Conservation (phyloP, 192 early-diverging fungal species). For the Coemansia sp. region DNA sequence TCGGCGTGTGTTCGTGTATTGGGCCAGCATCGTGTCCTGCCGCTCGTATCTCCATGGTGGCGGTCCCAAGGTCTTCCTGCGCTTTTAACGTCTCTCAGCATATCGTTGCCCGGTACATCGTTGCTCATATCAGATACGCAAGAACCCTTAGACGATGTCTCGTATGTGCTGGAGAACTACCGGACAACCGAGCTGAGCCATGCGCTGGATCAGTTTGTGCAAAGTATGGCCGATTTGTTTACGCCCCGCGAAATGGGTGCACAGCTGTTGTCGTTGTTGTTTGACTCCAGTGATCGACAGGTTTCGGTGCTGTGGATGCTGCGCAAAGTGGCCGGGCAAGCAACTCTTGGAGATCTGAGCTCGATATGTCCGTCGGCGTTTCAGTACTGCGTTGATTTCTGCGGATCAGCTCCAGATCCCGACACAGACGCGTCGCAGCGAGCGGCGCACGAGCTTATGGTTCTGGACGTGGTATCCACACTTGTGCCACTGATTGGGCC, state of each 20-base stretch:
- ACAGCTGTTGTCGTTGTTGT: constrained; percentile 19
- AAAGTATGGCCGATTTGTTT: constrained; percentile 2
- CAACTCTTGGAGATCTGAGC: not conserved
- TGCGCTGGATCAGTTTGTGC: constrained; percentile 26
- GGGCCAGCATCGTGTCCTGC: constrained; percentile 9
- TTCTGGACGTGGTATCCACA: constrained; percentile 22
- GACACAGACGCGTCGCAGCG: not conserved
- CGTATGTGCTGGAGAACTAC: constrained; percentile 28
- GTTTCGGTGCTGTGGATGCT: constrained; percentile 32
- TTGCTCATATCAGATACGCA: constrained; percentile 24
- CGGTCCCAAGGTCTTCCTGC: constrained; percentile 17
- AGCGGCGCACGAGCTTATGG: constrained; percentile 9
- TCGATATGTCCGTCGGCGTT: constrained; percentile 17
- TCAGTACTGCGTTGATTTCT: constrained; percentile 28
- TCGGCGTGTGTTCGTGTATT: constrained; percentile 15
- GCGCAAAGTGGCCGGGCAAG: constrained; percentile 3
- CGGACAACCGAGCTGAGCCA: constrained; percentile 6
- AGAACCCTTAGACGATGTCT: not conserved
- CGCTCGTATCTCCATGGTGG: constrained; percentile 32
- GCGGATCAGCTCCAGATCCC: constrained; percentile 3
- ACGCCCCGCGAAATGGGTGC: constrained; percentile 10
- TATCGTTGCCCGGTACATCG: constrained; percentile 39
- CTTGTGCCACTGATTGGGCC: constrained; percentile 22
- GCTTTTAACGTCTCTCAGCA: constrained; percentile 21
- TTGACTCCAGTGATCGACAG: not conserved